Evolutionary conservation across 2,329 filamentous ascomycete genomes (phyloP), one percentile per base, ranked within the genome.

Genomic region (Ophiostoma pallidulum): DNA sequence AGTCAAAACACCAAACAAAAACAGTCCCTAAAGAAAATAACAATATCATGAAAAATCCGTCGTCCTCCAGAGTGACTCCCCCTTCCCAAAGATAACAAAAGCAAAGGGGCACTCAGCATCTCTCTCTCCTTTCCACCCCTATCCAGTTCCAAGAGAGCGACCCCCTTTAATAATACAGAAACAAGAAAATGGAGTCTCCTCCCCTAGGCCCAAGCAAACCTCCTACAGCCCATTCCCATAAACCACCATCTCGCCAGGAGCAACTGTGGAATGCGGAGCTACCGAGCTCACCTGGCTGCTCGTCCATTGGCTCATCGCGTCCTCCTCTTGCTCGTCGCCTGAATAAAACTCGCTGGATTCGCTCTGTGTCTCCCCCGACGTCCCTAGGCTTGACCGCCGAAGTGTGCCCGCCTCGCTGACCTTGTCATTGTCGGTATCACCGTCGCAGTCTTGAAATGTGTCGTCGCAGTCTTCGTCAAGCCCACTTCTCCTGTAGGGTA

Each of bases 351-450:
- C 54, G 20, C 52, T 51, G 9, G 46, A 42, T 20, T 54, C 54
- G 16, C 57, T 56, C 4, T 50, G 52, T 4, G 56, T 56, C 12
- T 32, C 45, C 14, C 39, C 66, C 2, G 72, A 73, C 7, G 70
- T 74, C 35, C 68, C 71, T 10, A 66, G 61, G 53, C 72, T 75
- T 35, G 65, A 68, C 48, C 72, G 62, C 36, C 74, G 64, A 49
- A 74, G 60, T 6, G 71, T 76, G 19, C 68, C 70, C 2, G 65
- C 61, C 29, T 84, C 78, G 56, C 73, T 80, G 8, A 62, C 65
- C 7, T 59, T 62, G 22, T 63, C 63, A 18, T 63, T 63, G 20
- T 66, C 68, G 8, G 56, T 56, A 3, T 51, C 55, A 6, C 46
- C 47, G 7, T 52, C 51, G 16, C 38, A 50, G 7, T 53, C 58